Conservation (phyloP, 2,329 filamentous ascomycete species). For the Aureobasidium mangrovei region DNA sequence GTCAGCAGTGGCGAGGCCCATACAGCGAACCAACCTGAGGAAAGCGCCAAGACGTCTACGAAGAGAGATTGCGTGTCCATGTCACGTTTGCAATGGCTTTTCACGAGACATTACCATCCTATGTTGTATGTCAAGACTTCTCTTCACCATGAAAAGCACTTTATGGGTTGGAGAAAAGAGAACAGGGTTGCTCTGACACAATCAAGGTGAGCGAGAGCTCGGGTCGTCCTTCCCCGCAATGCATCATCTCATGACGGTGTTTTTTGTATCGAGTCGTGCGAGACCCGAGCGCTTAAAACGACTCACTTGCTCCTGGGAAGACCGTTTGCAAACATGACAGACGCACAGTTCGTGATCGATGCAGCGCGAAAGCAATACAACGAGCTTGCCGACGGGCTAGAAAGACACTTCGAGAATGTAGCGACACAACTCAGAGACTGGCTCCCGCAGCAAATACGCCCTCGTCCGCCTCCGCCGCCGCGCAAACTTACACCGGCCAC, state of each 20-base stretch:
- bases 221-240: neutral
- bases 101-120: too few relatives aligned
- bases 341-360: conserved; percentile 30
- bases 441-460: conserved; percentile 34
- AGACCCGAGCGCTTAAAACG: neutral
- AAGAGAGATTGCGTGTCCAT: neutral
- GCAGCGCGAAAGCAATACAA: conserved; percentile 24
- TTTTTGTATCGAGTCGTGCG: neutral
- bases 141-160: neutral
- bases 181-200: too few relatives aligned
- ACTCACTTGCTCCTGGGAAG: too few relatives aligned
- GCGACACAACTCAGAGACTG: conserved; percentile 63
- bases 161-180: too few relatives aligned
- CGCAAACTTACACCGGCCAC: conserved; percentile 33
- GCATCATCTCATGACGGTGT: conserved; percentile 12
- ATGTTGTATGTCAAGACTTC: too few relatives aligned
- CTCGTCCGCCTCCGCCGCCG: conserved; percentile 45
- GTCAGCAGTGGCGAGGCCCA: conserved; percentile 9
- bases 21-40: neutral
- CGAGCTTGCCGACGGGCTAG: conserved; percentile 69
- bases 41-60: conserved; percentile 4
- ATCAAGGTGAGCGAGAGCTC: too few relatives aligned
- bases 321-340: conserved; percentile 23
- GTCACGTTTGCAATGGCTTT: neutral
- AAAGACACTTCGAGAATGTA: conserved; percentile 69